Evolutionary conservation across 306 rosid species (phyloP).

Genomic region (Malus fusca): DNA sequence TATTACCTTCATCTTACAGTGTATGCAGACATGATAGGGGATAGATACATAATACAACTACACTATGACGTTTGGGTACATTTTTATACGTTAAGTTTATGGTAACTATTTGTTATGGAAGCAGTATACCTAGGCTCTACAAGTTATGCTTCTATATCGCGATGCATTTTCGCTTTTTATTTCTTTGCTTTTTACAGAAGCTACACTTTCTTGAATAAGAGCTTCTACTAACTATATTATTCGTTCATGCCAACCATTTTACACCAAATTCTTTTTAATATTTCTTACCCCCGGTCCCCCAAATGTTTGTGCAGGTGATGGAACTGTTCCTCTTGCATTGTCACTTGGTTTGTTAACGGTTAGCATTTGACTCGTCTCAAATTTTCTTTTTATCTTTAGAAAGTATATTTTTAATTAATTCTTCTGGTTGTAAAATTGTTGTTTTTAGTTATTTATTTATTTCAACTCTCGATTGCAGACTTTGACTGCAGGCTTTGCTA

Average conservation of each 20-base stretch:
- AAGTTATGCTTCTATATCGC: neutral
- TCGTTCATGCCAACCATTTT: neutral
- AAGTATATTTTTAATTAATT: neutral
- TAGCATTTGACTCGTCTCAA: conserved; percentile 19
- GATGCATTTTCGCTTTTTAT: neutral
- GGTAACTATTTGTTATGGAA: neutral
- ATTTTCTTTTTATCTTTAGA: neutral
- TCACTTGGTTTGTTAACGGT: conserved; percentile 95
- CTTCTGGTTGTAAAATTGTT: neutral
- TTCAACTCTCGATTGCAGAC: conserved; percentile 51
- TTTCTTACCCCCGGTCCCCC: neutral
- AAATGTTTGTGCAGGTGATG: conserved; percentile 54
- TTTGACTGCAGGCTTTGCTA: conserved; percentile 69
- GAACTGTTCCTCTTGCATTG: conserved; percentile 63
- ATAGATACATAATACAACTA: neutral
- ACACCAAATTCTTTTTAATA: neutral
- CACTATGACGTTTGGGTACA: neutral
- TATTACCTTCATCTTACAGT: neutral
- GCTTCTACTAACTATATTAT: neutral
- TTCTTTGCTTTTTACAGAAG: neutral
- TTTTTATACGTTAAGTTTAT: neutral
- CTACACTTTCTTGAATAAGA: neutral
- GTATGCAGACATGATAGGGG: neutral
- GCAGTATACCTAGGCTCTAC: neutral
- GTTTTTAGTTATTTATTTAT: neutral